Conservation (phyloP, 176 grass and related monocot species). For the Microstegium vimineum region DNA sequence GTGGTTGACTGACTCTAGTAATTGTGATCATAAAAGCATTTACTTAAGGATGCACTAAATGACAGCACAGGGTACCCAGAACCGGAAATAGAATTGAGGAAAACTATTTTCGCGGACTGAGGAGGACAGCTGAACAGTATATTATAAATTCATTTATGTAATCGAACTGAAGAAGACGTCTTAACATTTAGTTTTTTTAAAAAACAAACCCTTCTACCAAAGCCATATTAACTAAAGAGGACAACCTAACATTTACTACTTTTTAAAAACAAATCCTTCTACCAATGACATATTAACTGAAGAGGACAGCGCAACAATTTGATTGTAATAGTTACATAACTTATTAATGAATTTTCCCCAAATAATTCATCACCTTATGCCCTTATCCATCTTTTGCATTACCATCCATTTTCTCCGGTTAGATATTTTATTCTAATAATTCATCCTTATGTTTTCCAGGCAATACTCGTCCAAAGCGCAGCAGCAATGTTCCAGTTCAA, state of each 20-base stretch:
- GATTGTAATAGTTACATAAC: not conserved
- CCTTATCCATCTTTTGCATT: conserved; percentile 13
- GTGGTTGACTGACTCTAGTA: conserved; percentile 6
- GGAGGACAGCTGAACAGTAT: conserved; percentile 30
- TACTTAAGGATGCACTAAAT: not conserved
- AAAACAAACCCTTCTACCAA: not conserved
- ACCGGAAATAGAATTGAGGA: conserved; percentile 11
- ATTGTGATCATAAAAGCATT: not conserved
- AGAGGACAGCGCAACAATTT: conserved; percentile 21
- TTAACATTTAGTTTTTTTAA: not conserved
- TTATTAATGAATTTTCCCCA: not conserved
- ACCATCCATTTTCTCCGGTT: not conserved
- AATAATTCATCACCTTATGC: conserved; percentile 3
- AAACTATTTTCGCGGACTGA: conserved; percentile 7
- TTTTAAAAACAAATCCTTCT: not conserved
- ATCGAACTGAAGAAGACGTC: conserved; percentile 24
- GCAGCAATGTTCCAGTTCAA: conserved; percentile 35
- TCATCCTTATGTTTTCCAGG: conserved; percentile 27
- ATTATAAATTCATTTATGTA: conserved; percentile 4
- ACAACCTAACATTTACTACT: conserved; percentile 7
- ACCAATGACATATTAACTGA: not conserved
- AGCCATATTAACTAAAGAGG: conserved; percentile 13
- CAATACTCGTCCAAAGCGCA: conserved; percentile 34
- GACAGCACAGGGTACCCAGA: not conserved
- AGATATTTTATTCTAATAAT: conserved; percentile 16